phyloP scores from a whole-genome alignment of 1,284 basidiomycete species.

The Schizophyllum amplum region DNA sequence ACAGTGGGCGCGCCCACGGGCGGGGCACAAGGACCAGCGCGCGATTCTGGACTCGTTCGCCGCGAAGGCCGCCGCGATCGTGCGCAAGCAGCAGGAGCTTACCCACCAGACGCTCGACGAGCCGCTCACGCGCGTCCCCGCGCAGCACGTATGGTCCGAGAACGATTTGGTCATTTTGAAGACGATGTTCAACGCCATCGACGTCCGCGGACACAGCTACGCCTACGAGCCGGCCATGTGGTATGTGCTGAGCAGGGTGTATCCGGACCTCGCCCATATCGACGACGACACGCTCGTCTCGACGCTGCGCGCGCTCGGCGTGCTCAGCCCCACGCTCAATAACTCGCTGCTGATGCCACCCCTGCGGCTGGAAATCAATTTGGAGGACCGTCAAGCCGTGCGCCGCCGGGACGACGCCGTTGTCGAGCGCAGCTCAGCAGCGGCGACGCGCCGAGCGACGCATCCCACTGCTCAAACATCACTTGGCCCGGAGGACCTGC shows the following conservation, averaged over 20 bases:
- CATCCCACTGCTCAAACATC: slow-evolving; percentile 12
- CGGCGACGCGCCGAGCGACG: slow-evolving; percentile 12
- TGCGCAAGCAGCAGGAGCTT: slow-evolving; percentile 25
- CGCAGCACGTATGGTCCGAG: slow-evolving; percentile 39
- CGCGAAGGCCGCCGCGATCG: slow-evolving; percentile 42
- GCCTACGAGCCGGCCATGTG: background rate
- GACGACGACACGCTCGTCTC: slow-evolving; percentile 17
- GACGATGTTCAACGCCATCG: slow-evolving; percentile 59
- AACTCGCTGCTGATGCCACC: background rate
- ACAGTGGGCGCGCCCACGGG: slow-evolving; percentile 38
- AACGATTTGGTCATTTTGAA: slow-evolving; percentile 60
- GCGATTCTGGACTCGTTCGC: slow-evolving; percentile 46
- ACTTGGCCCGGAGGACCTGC: slow-evolving; percentile 51
- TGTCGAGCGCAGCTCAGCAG: slow-evolving; percentile 23
- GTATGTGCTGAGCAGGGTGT: background rate
- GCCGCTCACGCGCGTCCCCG: slow-evolving; percentile 23
- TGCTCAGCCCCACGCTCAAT: slow-evolving; percentile 44
- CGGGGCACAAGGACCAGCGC: slow-evolving; percentile 12
- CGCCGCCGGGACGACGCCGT: slow-evolving; percentile 25
- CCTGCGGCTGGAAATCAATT: slow-evolving; percentile 22
- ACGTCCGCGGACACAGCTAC: slow-evolving; percentile 32
- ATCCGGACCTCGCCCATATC: slow-evolving; percentile 17
- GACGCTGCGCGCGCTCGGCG: slow-evolving; percentile 60
- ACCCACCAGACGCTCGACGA: slow-evolving; percentile 25
- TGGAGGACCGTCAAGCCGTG: slow-evolving; percentile 11